These are phyloP conservation scores for Beta macrorhiza DNA, from an alignment of 179 eudicot genomes.

Conservation along the genomic window DNA sequence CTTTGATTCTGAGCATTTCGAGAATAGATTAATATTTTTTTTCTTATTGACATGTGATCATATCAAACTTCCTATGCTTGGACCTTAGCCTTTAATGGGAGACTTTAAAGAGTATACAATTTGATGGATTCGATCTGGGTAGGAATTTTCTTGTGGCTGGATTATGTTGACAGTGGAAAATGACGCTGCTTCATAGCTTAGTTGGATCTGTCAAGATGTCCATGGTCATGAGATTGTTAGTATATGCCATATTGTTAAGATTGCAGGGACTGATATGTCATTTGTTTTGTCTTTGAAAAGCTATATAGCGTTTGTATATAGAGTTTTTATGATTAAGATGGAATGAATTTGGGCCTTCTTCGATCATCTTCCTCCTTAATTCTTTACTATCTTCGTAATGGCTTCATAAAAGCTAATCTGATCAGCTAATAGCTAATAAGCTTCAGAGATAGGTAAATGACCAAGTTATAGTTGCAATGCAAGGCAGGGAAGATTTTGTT, in stretches of 20 bases:
- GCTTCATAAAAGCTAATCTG: background rate
- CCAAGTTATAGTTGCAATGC: background rate
- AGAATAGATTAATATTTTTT: background rate
- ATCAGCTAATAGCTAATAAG: too few species aligned
- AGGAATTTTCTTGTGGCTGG: background rate
- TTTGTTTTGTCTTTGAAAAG: background rate
- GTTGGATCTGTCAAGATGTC: background rate
- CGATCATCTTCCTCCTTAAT: background rate
- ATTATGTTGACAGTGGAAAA: background rate
- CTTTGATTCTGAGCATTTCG: background rate
- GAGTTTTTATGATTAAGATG: background rate
- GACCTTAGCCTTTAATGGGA: background rate
- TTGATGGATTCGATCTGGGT: too few species aligned
- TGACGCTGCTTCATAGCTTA: background rate
- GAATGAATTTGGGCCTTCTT: background rate
- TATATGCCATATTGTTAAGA: background rate
- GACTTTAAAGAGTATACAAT: background rate
- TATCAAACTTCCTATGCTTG: background rate
- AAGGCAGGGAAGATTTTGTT: background rate
- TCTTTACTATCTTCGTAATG: background rate
- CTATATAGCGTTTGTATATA: background rate
- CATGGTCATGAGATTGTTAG: background rate
- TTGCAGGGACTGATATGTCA: background rate
- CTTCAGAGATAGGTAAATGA: background rate
- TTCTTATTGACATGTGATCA: background rate